A percentile compares a stretch with the other conserved stretches of the same genome.
These are phyloP conservation scores for Trichoderma asperellum DNA, from an alignment of 2,329 filamentous ascomycete species.

Conservation along the genomic window DNA sequence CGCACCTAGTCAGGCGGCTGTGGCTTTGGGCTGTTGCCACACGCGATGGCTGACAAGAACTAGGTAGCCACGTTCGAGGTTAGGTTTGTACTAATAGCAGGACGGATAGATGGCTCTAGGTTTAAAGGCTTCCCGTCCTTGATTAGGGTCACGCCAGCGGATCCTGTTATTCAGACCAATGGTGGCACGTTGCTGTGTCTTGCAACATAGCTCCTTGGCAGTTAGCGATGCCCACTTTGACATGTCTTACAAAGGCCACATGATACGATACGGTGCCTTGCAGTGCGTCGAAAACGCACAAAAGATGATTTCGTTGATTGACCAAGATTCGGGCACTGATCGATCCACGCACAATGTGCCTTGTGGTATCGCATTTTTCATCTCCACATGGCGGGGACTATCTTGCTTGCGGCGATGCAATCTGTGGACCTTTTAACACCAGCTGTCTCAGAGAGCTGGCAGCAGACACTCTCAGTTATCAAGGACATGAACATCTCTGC, in stretches of 20 bases:
- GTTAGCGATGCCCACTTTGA: background rate
- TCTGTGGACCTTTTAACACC: background rate
- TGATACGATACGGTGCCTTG: slow-evolving; percentile 3
- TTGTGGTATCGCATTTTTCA: slow-evolving; percentile 8
- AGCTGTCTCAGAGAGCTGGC: slow-evolving; percentile 8
- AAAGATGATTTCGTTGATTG: background rate
- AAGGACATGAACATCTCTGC: slow-evolving; percentile 9
- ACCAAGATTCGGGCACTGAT: background rate
- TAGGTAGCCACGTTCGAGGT: slow-evolving; percentile 20
- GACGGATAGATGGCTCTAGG: too few relatives aligned
- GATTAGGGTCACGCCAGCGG: too few relatives aligned
- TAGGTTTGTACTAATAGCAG: slow-evolving; percentile 6
- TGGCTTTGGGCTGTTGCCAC: slow-evolving; percentile 25
- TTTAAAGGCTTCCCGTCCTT: too few relatives aligned
- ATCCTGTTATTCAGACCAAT: slow-evolving; percentile 3
- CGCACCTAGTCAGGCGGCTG: background rate
- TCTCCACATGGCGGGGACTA: slow-evolving; percentile 4
- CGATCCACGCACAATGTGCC: background rate
- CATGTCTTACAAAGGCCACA: slow-evolving; percentile 1
- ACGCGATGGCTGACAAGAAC: slow-evolving; percentile 17
- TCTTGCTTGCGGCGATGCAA: slow-evolving; percentile 12
- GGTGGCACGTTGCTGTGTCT: slow-evolving; percentile 4
- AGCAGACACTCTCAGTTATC: background rate
- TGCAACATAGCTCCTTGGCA: background rate
- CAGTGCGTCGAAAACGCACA: background rate